Percentiles rank a stretch among this genome's conserved stretches.
These are phyloP conservation scores for Fistulinella prunicolor DNA, from an alignment of 768 basidiomycete genomes.

Conservation along the genomic window DNA sequence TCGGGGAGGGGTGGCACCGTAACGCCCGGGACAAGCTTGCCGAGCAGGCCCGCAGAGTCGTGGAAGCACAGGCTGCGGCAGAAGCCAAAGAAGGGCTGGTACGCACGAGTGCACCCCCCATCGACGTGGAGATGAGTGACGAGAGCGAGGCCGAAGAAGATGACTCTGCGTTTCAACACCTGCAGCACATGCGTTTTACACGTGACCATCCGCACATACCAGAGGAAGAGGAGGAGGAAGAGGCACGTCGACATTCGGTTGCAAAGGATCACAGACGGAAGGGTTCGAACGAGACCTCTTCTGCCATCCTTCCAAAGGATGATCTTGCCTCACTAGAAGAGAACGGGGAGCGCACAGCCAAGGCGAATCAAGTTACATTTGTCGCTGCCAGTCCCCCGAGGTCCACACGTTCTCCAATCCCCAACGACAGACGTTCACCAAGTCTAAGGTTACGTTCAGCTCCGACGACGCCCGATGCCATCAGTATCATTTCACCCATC, in stretches of 20 bases:
- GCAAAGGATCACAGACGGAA: constrained; percentile 23
- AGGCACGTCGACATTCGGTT: constrained; percentile 25
- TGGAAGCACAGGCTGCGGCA: constrained; percentile 38
- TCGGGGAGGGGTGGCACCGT: constrained; percentile 65
- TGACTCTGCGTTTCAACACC: constrained; percentile 37
- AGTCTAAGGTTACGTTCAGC: constrained; percentile 15
- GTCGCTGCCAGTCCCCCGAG: constrained; percentile 12
- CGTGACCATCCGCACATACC: constrained; percentile 59
- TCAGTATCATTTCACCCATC: constrained; percentile 21
- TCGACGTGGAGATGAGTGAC: constrained; percentile 74
- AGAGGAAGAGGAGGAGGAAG: constrained; percentile 67
- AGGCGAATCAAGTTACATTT: constrained; percentile 16
- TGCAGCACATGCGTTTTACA: constrained; percentile 37
- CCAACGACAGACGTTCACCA: constrained; percentile 19
- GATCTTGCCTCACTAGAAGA: constrained; percentile 9
- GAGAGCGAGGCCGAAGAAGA: constrained; percentile 72
- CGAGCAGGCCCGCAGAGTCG: constrained; percentile 60
- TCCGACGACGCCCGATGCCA: constrained; percentile 27
- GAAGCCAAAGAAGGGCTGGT: constrained; percentile 50
- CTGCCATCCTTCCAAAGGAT: constrained; percentile 31
- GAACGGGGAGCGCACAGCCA: constrained; percentile 11
- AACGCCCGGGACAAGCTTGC: constrained; percentile 64
- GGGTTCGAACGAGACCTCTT: constrained; percentile 30
- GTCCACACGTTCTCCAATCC: constrained; percentile 20
- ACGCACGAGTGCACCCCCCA: constrained; percentile 53